Base-by-base conservation (phyloP, 2,329 filamentous ascomycete genomes). In the Teratosphaeria destructans region DNA sequence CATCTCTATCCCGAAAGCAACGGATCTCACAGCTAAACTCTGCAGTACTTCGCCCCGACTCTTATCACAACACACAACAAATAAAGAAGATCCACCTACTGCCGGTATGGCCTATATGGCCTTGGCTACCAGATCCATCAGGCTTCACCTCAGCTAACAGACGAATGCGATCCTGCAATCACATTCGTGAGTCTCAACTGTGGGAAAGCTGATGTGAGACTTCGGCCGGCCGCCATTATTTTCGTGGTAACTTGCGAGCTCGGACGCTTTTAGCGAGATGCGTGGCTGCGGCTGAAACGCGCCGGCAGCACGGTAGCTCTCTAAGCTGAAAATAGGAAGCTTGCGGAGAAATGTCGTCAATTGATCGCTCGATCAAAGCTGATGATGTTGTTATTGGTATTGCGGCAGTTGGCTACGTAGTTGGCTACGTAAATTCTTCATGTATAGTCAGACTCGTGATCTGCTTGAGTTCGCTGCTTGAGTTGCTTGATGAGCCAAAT, bases 401-500 rank as follows among this genome's bases (percentile, higher is more conserved):
- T 5, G 12, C 16, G 37, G 16, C 16, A n/a, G 5, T n/a, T 43
- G 37, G 37, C 37, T 43, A 43, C 37, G 1, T 43, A n/a, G 5
- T n/a, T 43, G 37, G 37, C 37, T 43, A 43, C 37, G 1, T 43
- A 43, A 14, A 16, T 5, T 43, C 37, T 5, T 43, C 37, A 43
- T 5, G 37, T 43, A 16, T 43, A 12, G 11, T 43, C 37, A 43
- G 5, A 12, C 12, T 43, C 11, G 10, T 12, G 37, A 43, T 43
- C 37, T 43, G 37, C 11, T 14, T 43, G 37, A 43, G 16, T n/a
- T 26, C 43, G 43, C 43, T 49, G 43, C 47, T 52, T 67, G 11
- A 73, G 62, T 11, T 65, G 59, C 16, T 60, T 63, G 10, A 66
- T 63, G 12, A 73, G 63, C 71, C 71, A 73, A 47, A 61, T 55